These are phyloP conservation scores for Termitomyces titanicus DNA, from an alignment of 768 basidiomycete genomes.

Conservation along the genomic window DNA sequence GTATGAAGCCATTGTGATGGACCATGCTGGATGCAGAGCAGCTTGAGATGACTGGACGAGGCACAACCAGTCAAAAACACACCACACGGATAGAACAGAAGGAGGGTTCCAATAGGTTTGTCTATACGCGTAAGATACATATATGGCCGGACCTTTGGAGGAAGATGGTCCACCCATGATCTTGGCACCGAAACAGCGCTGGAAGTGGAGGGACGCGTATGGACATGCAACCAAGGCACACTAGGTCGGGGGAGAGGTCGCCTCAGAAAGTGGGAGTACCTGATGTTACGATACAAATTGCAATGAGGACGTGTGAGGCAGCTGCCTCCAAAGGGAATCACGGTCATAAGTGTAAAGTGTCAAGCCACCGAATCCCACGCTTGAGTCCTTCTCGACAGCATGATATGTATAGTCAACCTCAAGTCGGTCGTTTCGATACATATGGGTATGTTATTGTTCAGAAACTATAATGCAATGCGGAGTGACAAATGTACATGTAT, in stretches of 20 bases:
- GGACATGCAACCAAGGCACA: background rate
- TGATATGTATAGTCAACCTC: background rate
- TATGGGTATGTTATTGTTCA: conserved; percentile 14
- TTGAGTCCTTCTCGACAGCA: no score
- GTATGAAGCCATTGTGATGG: conserved; percentile 95
- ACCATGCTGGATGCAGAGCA: conserved; percentile 74
- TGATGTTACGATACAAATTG: background rate
- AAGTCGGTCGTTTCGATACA: background rate
- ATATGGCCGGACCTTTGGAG: conserved; percentile 66
- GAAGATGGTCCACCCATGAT: conserved; percentile 70
- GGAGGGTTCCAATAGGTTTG: conserved; percentile 91
- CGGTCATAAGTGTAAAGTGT: background rate
- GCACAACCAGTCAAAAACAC: conserved; percentile 24
- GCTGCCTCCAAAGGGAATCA: conserved; percentile 7
- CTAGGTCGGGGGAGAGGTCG: background rate
- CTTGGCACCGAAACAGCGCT: conserved; percentile 8
- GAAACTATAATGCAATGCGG: conserved; percentile 11
- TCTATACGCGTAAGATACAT: conserved; percentile 84
- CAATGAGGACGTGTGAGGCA: conserved; percentile 11
- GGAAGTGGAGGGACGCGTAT: conserved; percentile 12
- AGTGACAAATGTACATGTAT: conserved; percentile 12
- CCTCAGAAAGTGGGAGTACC: background rate
- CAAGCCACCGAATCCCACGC: background rate
- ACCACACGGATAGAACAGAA: conserved; percentile 96
- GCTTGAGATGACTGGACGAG: conserved; percentile 1